Percentiles rank a stretch among this genome's conserved stretches.
Evolutionary conservation across 2,329 filamentous ascomycete species (phyloP).

Genomic region (Pseudogymnoascus sp.): DNA sequence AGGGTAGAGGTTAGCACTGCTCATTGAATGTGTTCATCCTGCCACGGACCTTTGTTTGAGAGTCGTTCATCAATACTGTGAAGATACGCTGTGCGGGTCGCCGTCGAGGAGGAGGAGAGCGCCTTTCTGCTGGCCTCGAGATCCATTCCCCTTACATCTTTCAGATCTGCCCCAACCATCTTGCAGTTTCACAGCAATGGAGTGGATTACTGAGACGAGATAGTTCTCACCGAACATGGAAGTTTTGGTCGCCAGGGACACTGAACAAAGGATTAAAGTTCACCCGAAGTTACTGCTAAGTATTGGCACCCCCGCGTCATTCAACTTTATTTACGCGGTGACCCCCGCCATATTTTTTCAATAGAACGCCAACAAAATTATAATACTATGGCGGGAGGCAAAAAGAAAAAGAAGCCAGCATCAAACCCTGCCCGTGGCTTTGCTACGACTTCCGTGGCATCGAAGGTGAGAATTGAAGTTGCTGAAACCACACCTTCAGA

Average conservation of each 20-base stretch:
- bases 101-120: conserved; percentile 55
- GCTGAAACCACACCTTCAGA: conserved; percentile 25
- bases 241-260: conserved; percentile 5
- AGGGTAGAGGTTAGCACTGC: conserved; percentile 16
- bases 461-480: conserved; percentile 63
- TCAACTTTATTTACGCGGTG: conserved; percentile 7
- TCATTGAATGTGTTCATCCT: conserved; percentile 5
- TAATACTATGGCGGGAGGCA: conserved; percentile 40
- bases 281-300: conserved; percentile 5
- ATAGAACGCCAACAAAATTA: conserved; percentile 1
- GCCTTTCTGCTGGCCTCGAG: conserved; percentile 41
- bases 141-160: conserved; percentile 44
- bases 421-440: conserved; percentile 87
- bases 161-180: conserved; percentile 40
- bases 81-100: conserved; percentile 45
- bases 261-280: conserved; percentile 6
- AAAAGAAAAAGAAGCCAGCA: conserved; percentile 82
- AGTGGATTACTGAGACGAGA: neutral
- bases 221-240: neutral
- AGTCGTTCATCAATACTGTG: conserved; percentile 50
- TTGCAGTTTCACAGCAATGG: conserved; percentile 24
- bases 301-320: conserved; percentile 7
- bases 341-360: conserved; percentile 7
- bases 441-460: conserved; percentile 86
- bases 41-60: conserved; percentile 42